Conservation (phyloP, 2,329 filamentous ascomycete species). For the Monosporascus sp. region DNA sequence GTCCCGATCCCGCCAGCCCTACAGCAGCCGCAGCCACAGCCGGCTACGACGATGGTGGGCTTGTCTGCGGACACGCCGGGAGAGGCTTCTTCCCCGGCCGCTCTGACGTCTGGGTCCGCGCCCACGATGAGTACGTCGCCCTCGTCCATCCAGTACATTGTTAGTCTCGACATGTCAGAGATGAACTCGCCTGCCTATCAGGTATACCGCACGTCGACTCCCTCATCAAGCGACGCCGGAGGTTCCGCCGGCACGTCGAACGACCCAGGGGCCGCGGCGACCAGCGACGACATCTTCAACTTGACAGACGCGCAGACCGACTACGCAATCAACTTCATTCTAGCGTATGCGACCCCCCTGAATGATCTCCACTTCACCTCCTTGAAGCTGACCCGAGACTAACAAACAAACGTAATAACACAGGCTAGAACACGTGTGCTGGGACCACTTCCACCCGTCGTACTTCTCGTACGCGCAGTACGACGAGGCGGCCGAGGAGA, state of each 20-base stretch:
- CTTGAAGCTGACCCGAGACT: not conserved
- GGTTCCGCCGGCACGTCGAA: not conserved
- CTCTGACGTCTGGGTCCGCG: constrained; percentile 2
- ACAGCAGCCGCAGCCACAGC: not conserved
- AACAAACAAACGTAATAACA: not conserved
- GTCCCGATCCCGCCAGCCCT: not conserved
- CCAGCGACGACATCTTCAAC: constrained; percentile 1
- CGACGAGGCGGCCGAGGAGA: constrained; percentile 16
- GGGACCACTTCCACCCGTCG: constrained; percentile 41
- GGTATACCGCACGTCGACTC: constrained; percentile 25
- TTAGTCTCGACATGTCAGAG: constrained; percentile 36
- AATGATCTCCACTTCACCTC: not conserved
- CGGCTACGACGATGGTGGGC: not conserved
- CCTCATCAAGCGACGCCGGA: constrained; percentile 5
- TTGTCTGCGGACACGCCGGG: not conserved
- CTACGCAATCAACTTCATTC: constrained; percentile 47
- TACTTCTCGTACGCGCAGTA: constrained; percentile 32
- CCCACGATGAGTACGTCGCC: not conserved
- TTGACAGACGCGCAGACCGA: constrained; percentile 37
- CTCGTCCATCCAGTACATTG: constrained; percentile 15
- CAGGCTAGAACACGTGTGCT: constrained; percentile 49
- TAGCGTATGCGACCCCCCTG: constrained; percentile 34
- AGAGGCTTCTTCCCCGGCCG: not conserved
- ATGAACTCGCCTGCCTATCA: constrained; percentile 39
- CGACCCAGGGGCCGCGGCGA: not conserved